Conservation (phyloP, 225 moss, liverwort and hornwort genomes). For the Marchantia polymorpha region DNA sequence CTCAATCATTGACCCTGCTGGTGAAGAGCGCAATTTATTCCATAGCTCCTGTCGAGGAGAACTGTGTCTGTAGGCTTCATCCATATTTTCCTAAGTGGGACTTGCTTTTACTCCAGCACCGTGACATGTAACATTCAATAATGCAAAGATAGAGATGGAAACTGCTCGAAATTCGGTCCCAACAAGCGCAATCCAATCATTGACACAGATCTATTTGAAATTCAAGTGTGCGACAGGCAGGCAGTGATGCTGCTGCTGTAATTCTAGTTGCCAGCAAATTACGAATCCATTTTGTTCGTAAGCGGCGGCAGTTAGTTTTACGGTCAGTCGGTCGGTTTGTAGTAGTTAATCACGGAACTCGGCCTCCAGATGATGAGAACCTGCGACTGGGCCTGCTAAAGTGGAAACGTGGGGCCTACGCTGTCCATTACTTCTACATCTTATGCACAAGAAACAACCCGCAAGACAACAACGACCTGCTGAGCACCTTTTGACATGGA, state of each 20-base stretch:
- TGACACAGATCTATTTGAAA: neutral
- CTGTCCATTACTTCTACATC: neutral
- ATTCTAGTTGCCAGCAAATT: neutral
- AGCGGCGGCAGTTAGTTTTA: neutral
- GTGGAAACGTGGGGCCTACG: neutral
- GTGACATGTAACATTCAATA: neutral
- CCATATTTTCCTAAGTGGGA: neutral
- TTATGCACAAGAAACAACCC: neutral
- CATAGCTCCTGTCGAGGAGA: neutral
- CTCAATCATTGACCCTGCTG: slow-evolving; percentile 8
- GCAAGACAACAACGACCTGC: neutral
- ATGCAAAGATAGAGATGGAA: neutral
- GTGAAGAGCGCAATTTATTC: neutral
- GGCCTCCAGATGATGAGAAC: neutral
- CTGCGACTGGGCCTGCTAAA: neutral
- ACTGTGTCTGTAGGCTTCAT: neutral
- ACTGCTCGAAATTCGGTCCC: neutral
- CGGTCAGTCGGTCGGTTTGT: neutral
- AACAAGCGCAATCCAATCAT: slow-evolving; percentile 11
- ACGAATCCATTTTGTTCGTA: neutral
- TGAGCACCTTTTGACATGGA: neutral
- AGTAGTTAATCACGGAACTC: neutral
- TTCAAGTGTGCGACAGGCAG: neutral
- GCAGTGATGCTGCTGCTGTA: neutral
- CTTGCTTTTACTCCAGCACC: neutral